Evolutionary conservation across 257 asterid species (phyloP), one percentile per base, ranked within the genome.

Genomic region (Plantago ovata): DNA sequence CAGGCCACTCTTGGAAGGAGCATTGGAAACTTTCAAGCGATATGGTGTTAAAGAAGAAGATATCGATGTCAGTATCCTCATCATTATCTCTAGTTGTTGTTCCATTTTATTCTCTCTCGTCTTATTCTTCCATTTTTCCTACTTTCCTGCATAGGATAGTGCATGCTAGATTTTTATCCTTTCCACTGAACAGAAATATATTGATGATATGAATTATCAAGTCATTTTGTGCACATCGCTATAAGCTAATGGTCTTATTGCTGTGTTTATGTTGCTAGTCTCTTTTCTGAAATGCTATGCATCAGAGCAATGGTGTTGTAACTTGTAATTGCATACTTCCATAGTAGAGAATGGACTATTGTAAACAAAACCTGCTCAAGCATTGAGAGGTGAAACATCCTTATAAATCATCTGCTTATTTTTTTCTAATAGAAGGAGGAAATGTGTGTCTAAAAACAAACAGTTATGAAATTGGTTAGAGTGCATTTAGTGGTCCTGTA

Each of bases 21-120:
- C 98, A 61, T 71, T 92, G 80, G 93, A 79, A 65, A 79, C 98
- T 50, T 92, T 92, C 87, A 79, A 75, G 79, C 77, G 72, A 58
- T 85, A 88, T 80, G 75, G 89, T 1, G 95, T 92, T 46, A 84
- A 70, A 76, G 96, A 88, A 68, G 95, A 88, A 65, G 85, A 92
- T 56, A 64, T 88, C 49, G 98, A 88, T 79, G 98, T 92, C 55
- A 69, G 92, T 76, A 8, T 53, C 56, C 60, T 61, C 28, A 28
- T 58, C 63, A 14, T 14, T 38, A 19, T 28, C 32, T 67, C 62
- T 63, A 33, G 6, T 52, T 18, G 15, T 55, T 39, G 22, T 13
- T 9, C 5, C 7, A 28, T 3, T 8, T 3, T 28, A 28, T 6
- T 8, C 36, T 28, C 3, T 28, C 7, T 28, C 0, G 36, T 28